A percentile compares a stretch with the other conserved stretches of the same genome.
Conservation (phyloP, 1,284 basidiomycete species). For the Rhizoctonia solani region DNA sequence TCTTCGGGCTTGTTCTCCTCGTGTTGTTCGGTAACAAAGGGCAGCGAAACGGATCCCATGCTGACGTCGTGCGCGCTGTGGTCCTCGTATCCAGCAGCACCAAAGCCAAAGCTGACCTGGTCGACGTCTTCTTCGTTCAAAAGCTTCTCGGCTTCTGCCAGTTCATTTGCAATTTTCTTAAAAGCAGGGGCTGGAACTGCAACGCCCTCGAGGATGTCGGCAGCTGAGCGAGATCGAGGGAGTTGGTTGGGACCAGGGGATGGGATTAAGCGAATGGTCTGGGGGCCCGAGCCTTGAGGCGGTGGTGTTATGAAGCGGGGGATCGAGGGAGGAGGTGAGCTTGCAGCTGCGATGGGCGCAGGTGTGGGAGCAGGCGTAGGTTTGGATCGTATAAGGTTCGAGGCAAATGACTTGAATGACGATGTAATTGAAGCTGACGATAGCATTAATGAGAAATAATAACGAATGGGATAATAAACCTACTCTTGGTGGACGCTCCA, state of each 20-base stretch:
- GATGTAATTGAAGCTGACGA: conserved; percentile 31
- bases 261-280: conserved; percentile 16
- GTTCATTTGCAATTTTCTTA: conserved; percentile 5
- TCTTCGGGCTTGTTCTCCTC: conserved; percentile 35
- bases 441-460: conserved; percentile 35
- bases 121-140: conserved; percentile 41
- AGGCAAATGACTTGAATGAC: conserved; percentile 46
- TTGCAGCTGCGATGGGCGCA: conserved; percentile 1
- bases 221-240: conserved; percentile 20
- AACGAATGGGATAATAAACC: conserved; percentile 43
- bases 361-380: neutral
- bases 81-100: conserved; percentile 22
- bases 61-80: neutral
- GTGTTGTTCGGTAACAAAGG: neutral
- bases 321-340: neutral
- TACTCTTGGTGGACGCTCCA: conserved; percentile 70
- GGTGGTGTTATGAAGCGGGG: too few relatives aligned
- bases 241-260: conserved; percentile 5
- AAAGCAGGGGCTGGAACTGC: conserved; percentile 5
- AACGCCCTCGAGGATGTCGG: conserved; percentile 16
- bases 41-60: neutral
- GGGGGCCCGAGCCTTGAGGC: conserved; percentile 12
- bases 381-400: conserved; percentile 50
- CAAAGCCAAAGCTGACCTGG: conserved; percentile 28
- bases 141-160: conserved; percentile 45